A percentile compares a stretch with the other conserved stretches of the same genome.
Evolutionary conservation across 352 stramenopile species (phyloP).

Genomic region (Globisporangium abappressorium): DNA sequence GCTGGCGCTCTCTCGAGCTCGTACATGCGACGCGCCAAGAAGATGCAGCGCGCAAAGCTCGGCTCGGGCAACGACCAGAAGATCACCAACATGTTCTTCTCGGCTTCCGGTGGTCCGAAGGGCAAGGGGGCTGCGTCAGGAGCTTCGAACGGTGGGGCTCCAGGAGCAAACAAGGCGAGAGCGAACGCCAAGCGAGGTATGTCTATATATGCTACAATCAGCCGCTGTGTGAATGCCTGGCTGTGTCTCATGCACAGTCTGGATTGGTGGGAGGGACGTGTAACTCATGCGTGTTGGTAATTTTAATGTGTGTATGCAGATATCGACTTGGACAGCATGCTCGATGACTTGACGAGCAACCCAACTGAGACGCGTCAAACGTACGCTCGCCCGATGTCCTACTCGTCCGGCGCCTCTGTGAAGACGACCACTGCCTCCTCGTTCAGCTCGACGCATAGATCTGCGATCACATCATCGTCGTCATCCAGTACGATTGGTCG

Average conservation of each 20-base stretch:
- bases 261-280: background rate
- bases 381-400: slow-evolving; percentile 58
- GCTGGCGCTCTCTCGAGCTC: slow-evolving; percentile 74
- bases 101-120: slow-evolving; percentile 39
- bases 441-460: slow-evolving; percentile 13
- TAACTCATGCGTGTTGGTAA: background rate
- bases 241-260: background rate
- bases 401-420: slow-evolving; percentile 38
- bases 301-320: slow-evolving; percentile 25
- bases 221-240: background rate
- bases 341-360: slow-evolving; percentile 83
- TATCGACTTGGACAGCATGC: slow-evolving; percentile 85
- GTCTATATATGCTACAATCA: background rate
- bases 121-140: slow-evolving; percentile 22
- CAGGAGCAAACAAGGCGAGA: slow-evolving; percentile 16
- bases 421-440: slow-evolving; percentile 19
- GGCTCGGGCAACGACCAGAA: slow-evolving; percentile 73
- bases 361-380: slow-evolving; percentile 54
- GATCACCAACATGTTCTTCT: slow-evolving; percentile 90
- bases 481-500: slow-evolving; percentile 18
- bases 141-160: slow-evolving; percentile 17
- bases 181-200: slow-evolving; percentile 43
- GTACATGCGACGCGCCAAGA: slow-evolving; percentile 77
- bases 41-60: slow-evolving; percentile 81
- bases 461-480: slow-evolving; percentile 5